Base-by-base conservation (phyloP, 306 rosid species). In the Begonia fuchsioides region DNA sequence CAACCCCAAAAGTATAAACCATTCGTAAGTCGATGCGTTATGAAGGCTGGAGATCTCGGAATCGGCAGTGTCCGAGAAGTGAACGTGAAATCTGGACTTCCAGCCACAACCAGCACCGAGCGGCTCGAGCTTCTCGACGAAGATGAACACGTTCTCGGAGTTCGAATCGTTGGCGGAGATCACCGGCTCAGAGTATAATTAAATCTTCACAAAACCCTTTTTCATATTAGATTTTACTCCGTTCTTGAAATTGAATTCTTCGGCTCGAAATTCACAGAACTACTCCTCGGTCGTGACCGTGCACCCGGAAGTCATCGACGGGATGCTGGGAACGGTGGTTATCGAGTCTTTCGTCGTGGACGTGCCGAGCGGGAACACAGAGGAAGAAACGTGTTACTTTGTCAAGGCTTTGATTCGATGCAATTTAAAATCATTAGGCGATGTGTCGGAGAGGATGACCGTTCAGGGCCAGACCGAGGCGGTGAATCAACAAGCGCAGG, bases 1-100 rank as follows among this genome's bases (percentile, higher is more conserved):
- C 86, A 88, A 53, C 97, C 97, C 1, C 86, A 88, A 61, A 83
- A 72, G 66, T 88, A 88, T 60, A 88, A 88, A 65, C 97, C 95
- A 6, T 88, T 88, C 26, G 62, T 88, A 48, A 88, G 97, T 67
- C 72, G 93, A 70, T 88, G 96, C 54, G 96, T 88, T 51, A 80
- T 64, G 52, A 75, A 71, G 70, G 97, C 90, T 9, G 83, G 32
- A 20, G 32, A 76, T 58, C 83, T 83, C 57, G 93, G 74, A 78
- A 81, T 88, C 63, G 96, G 96, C 44, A 83, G 86, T 60, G 67
- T 88, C 0, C 76, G 95, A 76, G 93, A 88, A 54, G 93, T 88
- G 47, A 93, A 81, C 68, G 95, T 88, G 18, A 84, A 72, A 69
- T 88, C 97, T 5, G 95, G 95, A 41, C 97, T 88, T 69, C 97